Percentiles rank a stretch among this genome's conserved stretches.
These are phyloP conservation scores for Paramecium tetraurelia DNA, from an alignment of 73 alveolate species.

Conservation along the genomic window DNA sequence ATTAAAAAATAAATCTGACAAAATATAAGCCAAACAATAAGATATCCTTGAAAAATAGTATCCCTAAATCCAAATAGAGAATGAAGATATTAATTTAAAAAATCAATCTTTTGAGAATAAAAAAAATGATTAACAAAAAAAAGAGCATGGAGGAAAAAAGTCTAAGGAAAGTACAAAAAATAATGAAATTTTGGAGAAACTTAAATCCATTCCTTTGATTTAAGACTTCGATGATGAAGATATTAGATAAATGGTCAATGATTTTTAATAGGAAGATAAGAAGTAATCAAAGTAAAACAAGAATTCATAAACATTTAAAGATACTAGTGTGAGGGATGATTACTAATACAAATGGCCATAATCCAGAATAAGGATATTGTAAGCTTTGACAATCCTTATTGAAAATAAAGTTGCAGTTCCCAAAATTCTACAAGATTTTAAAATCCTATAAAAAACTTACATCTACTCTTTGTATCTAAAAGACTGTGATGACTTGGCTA, in stretches of 20 bases:
- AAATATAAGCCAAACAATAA: not conserved
- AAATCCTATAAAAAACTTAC: not conserved
- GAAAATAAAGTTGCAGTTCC: not conserved
- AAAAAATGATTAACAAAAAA: not conserved
- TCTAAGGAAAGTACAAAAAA: not conserved
- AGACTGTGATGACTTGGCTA: not conserved
- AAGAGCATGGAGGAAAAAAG: not conserved
- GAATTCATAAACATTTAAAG: not conserved
- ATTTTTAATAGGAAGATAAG: not conserved
- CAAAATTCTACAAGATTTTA: not conserved
- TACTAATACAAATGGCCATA: not conserved
- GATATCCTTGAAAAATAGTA: not conserved
- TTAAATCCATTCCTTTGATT: not conserved
- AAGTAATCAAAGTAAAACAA: not conserved
- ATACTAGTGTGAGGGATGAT: not conserved
- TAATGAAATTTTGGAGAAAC: not conserved
- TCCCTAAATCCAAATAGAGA: not conserved
- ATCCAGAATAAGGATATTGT: not conserved
- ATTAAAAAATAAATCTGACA: not conserved
- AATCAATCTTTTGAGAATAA: not conserved
- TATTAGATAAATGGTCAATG: not conserved
- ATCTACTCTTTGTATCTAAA: not conserved
- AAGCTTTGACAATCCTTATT: not conserved
- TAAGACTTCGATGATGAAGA: not conserved
- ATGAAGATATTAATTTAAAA: not conserved